A percentile compares a stretch with the other conserved stretches of the same genome.
phyloP scores from a whole-genome alignment of 2,329 filamentous ascomycete species.

The Penicillium sp. region DNA sequence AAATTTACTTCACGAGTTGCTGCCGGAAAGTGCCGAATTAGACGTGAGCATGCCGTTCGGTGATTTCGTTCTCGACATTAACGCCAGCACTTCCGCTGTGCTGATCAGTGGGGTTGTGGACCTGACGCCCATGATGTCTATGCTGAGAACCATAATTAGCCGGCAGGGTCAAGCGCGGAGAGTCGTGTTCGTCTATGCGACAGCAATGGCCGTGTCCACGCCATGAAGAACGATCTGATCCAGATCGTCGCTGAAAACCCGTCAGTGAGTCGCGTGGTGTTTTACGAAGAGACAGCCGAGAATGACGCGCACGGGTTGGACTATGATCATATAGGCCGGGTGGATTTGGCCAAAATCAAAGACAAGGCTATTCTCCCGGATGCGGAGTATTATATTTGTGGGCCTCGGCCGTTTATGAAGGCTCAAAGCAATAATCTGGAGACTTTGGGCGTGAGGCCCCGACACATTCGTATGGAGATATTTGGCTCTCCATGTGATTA shows the following conservation, averaged over 20 bases:
- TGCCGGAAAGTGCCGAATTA: slow-evolving; percentile 33
- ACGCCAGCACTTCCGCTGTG: slow-evolving; percentile 50
- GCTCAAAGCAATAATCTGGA: slow-evolving; percentile 26
- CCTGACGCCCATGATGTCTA: slow-evolving; percentile 60
- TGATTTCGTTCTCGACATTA: slow-evolving; percentile 53
- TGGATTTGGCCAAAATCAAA: slow-evolving; percentile 2
- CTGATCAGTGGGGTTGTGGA: slow-evolving; percentile 64
- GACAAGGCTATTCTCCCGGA: slow-evolving; percentile 6
- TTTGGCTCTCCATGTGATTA: slow-evolving; percentile 24
- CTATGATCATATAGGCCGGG: slow-evolving; percentile 5
- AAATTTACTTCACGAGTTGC: slow-evolving; percentile 10
- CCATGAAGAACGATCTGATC: slow-evolving; percentile 24
- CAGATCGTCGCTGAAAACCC: slow-evolving; percentile 18
- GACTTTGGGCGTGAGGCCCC: slow-evolving; percentile 23
- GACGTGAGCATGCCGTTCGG: slow-evolving; percentile 61
- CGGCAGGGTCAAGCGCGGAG: slow-evolving; percentile 41
- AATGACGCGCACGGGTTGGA: slow-evolving; percentile 7
- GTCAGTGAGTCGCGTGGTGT: not conserved
- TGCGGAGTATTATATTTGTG: slow-evolving; percentile 16
- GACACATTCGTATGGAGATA: slow-evolving; percentile 33
- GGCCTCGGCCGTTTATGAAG: slow-evolving; percentile 16
- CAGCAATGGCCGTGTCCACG: slow-evolving; percentile 20
- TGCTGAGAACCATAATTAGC: slow-evolving; percentile 56
- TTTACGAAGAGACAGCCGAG: not conserved
- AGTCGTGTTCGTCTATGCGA: slow-evolving; percentile 27